Percentiles rank a stretch among this genome's conserved stretches.
Evolutionary conservation across 2,329 filamentous ascomycete species (phyloP).

Genomic region (Aspergillus sp.): DNA sequence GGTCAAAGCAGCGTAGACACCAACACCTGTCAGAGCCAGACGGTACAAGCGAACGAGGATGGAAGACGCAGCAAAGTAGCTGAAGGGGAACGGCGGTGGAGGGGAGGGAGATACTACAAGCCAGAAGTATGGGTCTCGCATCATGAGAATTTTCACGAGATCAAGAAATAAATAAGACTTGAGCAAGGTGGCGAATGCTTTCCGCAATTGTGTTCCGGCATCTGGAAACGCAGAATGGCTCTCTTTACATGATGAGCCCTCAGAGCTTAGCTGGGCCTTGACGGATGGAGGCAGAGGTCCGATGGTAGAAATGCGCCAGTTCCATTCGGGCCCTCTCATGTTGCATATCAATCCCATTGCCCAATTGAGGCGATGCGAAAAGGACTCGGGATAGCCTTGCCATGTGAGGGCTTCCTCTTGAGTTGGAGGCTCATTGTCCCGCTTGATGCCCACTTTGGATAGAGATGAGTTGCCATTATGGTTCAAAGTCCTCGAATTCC

Average conservation of each 20-base stretch:
- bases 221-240: slow-evolving; percentile 33
- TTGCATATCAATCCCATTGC: slow-evolving; percentile 52
- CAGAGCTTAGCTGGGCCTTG: slow-evolving; percentile 14
- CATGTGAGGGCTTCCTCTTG: slow-evolving; percentile 38
- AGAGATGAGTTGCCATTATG: too few relatives aligned
- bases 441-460: too few relatives aligned
- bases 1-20: slow-evolving; percentile 57
- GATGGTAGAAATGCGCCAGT: slow-evolving; percentile 50
- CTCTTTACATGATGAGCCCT: slow-evolving; percentile 9
- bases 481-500: not conserved
- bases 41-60: slow-evolving; percentile 52
- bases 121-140: slow-evolving; percentile 75
- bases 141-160: slow-evolving; percentile 61
- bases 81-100: slow-evolving; percentile 42
- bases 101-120: slow-evolving; percentile 46
- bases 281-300: slow-evolving; percentile 27
- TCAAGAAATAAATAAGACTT: slow-evolving; percentile 66
- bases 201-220: slow-evolving; percentile 42
- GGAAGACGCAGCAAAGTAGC: slow-evolving; percentile 38
- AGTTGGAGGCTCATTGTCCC: not conserved
- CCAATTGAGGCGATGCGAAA: slow-evolving; percentile 55
- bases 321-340: slow-evolving; percentile 59
- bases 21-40: slow-evolving; percentile 51
- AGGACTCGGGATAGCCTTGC: slow-evolving; percentile 49
- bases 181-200: slow-evolving; percentile 45